Percentiles rank a stretch among this genome's conserved stretches.
Evolutionary conservation across 73 alveolate genomes (phyloP).

Genomic region (Paramecium sexaurelia): DNA sequence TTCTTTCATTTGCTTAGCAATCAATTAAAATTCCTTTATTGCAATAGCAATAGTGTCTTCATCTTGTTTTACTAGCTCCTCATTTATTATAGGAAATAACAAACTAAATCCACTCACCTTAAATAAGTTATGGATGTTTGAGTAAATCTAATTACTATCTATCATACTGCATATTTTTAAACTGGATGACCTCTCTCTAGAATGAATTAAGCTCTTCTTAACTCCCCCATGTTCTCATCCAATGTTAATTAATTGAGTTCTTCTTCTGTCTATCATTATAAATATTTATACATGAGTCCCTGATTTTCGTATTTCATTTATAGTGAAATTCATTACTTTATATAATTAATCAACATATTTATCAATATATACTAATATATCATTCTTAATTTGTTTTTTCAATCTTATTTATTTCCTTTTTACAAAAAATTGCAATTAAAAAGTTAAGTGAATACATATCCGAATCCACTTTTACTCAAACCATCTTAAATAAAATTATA

Average conservation of each 20-base stretch:
- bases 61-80: conserved; percentile 47
- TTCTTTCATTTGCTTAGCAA: not conserved
- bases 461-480: no score
- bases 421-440: no score
- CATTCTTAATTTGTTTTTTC: no score
- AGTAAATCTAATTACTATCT: not conserved
- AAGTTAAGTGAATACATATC: no score
- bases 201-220: conserved; percentile 52
- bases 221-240: conserved; percentile 66
- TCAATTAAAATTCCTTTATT: not conserved
- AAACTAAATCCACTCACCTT: not conserved
- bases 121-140: not conserved
- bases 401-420: no score
- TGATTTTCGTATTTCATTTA: conserved; percentile 39
- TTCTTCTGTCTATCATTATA: conserved; percentile 65
- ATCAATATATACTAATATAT: not conserved
- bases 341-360: not conserved
- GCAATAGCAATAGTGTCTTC: conserved; percentile 54
- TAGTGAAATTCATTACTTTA: conserved; percentile 5
- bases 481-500: no score
- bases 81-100: not conserved
- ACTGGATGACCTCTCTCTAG: conserved; percentile 48
- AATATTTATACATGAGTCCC: conserved; percentile 48
- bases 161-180: conserved; percentile 56
- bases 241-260: conserved; percentile 61